phyloP scores from a whole-genome alignment of 371 early-diverging fungal genomes.

The Mortierella sp. region DNA sequence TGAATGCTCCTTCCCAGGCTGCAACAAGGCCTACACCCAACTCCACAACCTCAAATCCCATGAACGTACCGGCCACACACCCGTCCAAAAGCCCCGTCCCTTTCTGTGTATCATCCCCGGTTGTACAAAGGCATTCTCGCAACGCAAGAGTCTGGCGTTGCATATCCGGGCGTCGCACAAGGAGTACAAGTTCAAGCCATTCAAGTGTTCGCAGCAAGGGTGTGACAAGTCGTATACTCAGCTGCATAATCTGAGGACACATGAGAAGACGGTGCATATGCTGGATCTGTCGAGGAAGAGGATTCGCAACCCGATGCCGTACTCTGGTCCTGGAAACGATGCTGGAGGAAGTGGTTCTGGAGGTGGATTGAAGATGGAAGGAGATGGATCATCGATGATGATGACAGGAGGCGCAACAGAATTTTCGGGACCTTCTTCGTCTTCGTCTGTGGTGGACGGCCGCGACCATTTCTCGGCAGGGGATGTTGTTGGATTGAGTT shows the following conservation, averaged over 20 bases:
- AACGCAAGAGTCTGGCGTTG: slow-evolving; percentile 46
- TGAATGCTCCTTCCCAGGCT: slow-evolving; percentile 54
- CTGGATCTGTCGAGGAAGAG: slow-evolving; percentile 51
- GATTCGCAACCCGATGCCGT: slow-evolving; percentile 33
- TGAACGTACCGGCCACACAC: slow-evolving; percentile 66
- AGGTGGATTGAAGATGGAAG: slow-evolving; percentile 2
- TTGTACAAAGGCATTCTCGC: slow-evolving; percentile 53
- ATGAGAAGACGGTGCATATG: slow-evolving; percentile 53
- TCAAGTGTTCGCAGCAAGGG: slow-evolving; percentile 60
- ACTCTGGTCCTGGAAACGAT: slow-evolving; percentile 5
- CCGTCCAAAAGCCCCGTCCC: slow-evolving; percentile 43
- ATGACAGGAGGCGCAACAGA: background rate
- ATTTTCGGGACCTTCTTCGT: background rate
- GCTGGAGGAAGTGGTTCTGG: background rate
- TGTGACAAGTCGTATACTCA: slow-evolving; percentile 70
- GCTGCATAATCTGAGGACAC: slow-evolving; percentile 63
- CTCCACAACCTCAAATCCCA: slow-evolving; percentile 72
- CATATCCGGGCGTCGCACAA: slow-evolving; percentile 53
- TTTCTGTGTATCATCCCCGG: slow-evolving; percentile 51
- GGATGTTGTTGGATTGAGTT: slow-evolving; percentile 14
- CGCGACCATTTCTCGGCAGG: background rate
- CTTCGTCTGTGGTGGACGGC: background rate
- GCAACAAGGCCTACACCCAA: slow-evolving; percentile 67
- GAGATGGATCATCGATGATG: background rate
- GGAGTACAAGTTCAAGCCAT: slow-evolving; percentile 68